Conservation (phyloP, 371 early-diverging fungal species). For the Mortierella sp. region DNA sequence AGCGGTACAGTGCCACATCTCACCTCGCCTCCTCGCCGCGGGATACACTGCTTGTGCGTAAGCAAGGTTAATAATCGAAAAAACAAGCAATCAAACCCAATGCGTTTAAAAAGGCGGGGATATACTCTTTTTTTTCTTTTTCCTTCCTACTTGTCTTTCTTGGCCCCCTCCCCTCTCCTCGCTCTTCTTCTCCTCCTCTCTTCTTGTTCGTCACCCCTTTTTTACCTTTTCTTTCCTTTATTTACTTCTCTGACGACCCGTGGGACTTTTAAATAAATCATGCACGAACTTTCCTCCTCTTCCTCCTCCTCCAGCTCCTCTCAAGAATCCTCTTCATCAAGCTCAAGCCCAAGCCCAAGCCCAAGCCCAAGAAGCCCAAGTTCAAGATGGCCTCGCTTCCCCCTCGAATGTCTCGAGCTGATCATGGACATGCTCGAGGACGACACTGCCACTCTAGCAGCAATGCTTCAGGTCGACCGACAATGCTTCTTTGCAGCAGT, state of each 20-base stretch:
- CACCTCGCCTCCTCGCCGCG: background rate
- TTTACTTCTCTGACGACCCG: background rate
- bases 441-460: constrained; percentile 3
- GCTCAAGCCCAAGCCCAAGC: background rate
- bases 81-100: background rate
- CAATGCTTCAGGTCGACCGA: constrained; percentile 14
- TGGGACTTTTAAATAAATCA: background rate
- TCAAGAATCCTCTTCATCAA: background rate
- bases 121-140: background rate
- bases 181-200: background rate
- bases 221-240: background rate
- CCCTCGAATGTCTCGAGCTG: constrained; percentile 9
- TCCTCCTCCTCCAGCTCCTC: background rate
- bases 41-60: background rate
- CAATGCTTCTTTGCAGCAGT: constrained; percentile 15
- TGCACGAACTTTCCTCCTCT: background rate
- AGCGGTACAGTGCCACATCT: background rate
- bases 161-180: background rate
- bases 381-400: constrained; percentile 4
- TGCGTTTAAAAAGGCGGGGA: background rate
- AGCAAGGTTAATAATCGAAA: background rate
- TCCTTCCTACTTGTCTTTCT: background rate
- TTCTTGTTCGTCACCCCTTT: background rate
- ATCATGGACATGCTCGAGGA: constrained; percentile 14
- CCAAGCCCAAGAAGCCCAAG: background rate